phyloP scores from a whole-genome alignment of 2,329 filamentous ascomycete species.

The Colletotrichum gloeosporioides region DNA sequence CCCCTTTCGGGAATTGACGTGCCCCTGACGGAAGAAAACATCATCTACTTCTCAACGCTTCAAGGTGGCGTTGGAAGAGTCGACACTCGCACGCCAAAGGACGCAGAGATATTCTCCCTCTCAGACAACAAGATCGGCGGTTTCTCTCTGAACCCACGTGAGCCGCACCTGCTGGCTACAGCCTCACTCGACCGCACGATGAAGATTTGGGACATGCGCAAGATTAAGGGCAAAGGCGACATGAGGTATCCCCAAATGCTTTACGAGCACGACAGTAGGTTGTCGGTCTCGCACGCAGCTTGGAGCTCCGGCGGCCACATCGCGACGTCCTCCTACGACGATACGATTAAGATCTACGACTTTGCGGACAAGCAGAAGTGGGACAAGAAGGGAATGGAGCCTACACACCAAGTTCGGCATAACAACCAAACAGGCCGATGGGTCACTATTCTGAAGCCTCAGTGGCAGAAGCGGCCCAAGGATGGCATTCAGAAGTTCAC shows the following conservation, averaged over 20 bases:
- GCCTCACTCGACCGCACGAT: conserved; percentile 89
- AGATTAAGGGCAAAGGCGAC: conserved; percentile 70
- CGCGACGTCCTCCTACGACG: conserved; percentile 92
- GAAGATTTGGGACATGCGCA: conserved; percentile 91
- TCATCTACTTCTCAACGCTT: conserved; percentile 87
- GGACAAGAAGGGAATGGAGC: conserved; percentile 69
- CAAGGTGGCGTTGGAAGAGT: conserved; percentile 81
- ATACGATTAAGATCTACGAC: conserved; percentile 92
- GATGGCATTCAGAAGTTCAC: conserved; percentile 87
- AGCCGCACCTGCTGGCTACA: conserved; percentile 85
- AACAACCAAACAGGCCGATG: conserved; percentile 97
- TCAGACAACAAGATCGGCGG: conserved; percentile 96
- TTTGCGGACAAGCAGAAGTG: conserved; percentile 68
- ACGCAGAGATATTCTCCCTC: conserved; percentile 73
- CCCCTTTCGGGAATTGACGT: conserved; percentile 88
- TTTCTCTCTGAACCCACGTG: conserved; percentile 81
- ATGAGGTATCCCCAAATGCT: conserved; percentile 70
- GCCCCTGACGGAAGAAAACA: conserved; percentile 70
- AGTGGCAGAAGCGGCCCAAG: conserved; percentile 84
- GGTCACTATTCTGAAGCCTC: conserved; percentile 83
- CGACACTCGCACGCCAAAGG: conserved; percentile 70
- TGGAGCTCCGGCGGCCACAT: conserved; percentile 87
- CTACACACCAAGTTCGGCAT: conserved; percentile 65
- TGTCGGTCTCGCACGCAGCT: conserved; percentile 91
- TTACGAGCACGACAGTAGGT: conserved; percentile 79